Conservation (phyloP, 2,329 filamentous ascomycete genomes). For the Sphaerulina musiva region DNA sequence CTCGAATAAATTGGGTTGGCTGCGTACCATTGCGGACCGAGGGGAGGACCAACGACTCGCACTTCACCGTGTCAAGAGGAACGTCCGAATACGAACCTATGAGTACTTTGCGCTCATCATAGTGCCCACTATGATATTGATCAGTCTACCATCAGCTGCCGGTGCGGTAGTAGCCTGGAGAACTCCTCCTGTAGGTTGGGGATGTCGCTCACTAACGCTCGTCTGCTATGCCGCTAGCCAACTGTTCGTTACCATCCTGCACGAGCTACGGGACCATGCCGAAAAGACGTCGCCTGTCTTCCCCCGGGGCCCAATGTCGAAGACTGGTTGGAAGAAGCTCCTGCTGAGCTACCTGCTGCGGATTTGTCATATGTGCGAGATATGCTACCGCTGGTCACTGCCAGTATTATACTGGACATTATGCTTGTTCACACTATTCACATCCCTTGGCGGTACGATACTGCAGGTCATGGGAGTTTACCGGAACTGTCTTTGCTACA, state of each 20-base stretch:
- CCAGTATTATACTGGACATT: not conserved
- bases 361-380: not conserved
- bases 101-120: not conserved
- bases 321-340: not conserved
- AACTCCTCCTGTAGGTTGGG: conserved; percentile 8
- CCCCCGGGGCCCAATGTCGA: not conserved
- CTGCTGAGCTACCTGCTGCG: not conserved
- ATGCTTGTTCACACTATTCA: conserved; percentile 6
- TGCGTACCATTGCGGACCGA: not conserved
- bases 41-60: not conserved
- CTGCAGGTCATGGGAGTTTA: conserved; percentile 9
- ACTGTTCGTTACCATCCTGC: conserved; percentile 1
- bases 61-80: not conserved
- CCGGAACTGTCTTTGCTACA: conserved; percentile 7
- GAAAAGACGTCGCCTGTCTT: not conserved
- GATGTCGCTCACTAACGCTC: conserved; percentile 7
- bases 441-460: conserved; percentile 5
- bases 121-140: conserved; percentile 3
- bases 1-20: conserved; percentile 1
- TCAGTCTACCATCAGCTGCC: conserved; percentile 4
- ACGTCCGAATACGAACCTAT: not conserved
- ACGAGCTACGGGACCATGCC: not conserved
- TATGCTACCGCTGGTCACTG: not conserved
- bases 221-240: conserved; percentile 7
- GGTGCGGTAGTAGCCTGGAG: conserved; percentile 7